Base-by-base conservation (phyloP, 148 eudicot genomes). In the Mesembryanthemum crystallinum region DNA sequence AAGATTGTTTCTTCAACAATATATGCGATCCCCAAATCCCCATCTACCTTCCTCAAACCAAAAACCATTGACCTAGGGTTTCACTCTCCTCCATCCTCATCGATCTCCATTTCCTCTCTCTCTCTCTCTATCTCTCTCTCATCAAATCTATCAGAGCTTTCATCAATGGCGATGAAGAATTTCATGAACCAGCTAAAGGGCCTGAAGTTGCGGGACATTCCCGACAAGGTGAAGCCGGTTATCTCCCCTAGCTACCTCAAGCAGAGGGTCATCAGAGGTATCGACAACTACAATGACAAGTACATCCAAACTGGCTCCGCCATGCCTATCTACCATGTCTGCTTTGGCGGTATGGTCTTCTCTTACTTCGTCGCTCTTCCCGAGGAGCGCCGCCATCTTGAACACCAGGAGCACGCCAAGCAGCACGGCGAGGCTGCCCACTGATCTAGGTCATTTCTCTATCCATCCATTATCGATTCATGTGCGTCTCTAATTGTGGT, bases 371-470 rank as follows among this genome's bases (percentile, higher is more conserved):
- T 91, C 18, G 94, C 94, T 42, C 91, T 93, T 30, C 98, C 98
- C 51, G 98, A 93, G 86, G 98, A 93, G 82, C 96, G 96, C 15
- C 96, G 98, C 55, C 98, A 93, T 75, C 96, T 93, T 57, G 87
- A 83, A 71, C 98, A 90, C 77, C 76, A 79, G 65, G 83, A 88
- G 79, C 94, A 92, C 75, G 89, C 86, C 77, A 79, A 87, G 78
- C 82, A 89, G 64, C 85, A 86, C 68, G 88, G 82, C 23, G 88
- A 71, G 5, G 75, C 62, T 3, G 70, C 70, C 15, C 80, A 70
- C 32, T 77, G 75, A 77, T 69, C 64, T 23, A 67, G 70, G 63
- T 10, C 14, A 4, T 14, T 54, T 27, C 14, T 21, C 1, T 17
- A 18, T 52, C 15, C 23, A 17, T n/a, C n/a, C n/a, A n/a, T n/a